Evolutionary conservation across 208 protist genomes (phyloP).

Genomic region (Trypanosoma rangeli): DNA sequence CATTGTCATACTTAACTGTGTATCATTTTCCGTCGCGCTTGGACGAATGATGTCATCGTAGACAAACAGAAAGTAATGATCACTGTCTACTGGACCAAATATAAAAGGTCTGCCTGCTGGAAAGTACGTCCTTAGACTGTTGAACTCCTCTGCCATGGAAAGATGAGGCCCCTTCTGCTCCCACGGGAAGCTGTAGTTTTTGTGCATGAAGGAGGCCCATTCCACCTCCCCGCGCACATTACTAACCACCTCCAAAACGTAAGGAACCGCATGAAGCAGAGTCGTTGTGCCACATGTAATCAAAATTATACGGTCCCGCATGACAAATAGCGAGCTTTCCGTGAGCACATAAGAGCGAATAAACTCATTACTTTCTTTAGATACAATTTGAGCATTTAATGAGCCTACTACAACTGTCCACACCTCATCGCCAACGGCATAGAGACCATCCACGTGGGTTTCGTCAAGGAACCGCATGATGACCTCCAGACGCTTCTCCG

Average conservation of each 20-base stretch:
- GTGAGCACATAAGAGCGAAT: constrained; percentile 93
- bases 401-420: constrained; percentile 75
- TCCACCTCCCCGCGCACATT: constrained; percentile 78
- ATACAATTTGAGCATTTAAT: constrained; percentile 88
- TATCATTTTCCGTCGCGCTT: constrained; percentile 61
- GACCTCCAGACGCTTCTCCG: constrained; percentile 91
- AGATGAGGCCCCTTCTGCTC: constrained; percentile 88
- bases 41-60: constrained; percentile 85
- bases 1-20: constrained; percentile 91
- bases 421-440: constrained; percentile 60
- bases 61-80: constrained; percentile 93
- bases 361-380: constrained; percentile 66
- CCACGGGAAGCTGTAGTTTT: constrained; percentile 93
- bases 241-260: constrained; percentile 79
- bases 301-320: constrained; percentile 84
- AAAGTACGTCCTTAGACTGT: constrained; percentile 77
- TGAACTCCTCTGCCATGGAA: constrained; percentile 78
- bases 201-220: constrained; percentile 92
- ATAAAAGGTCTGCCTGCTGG: constrained; percentile 86
- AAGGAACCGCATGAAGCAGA: constrained; percentile 86
- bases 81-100: constrained; percentile 88
- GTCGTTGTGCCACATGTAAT: constrained; percentile 95
- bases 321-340: constrained; percentile 94
- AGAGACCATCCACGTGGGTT: constrained; percentile 71
- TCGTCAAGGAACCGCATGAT: constrained; percentile 67